Conservation (phyloP, 352 stramenopile species). For the Elongisporangium senticosum region DNA sequence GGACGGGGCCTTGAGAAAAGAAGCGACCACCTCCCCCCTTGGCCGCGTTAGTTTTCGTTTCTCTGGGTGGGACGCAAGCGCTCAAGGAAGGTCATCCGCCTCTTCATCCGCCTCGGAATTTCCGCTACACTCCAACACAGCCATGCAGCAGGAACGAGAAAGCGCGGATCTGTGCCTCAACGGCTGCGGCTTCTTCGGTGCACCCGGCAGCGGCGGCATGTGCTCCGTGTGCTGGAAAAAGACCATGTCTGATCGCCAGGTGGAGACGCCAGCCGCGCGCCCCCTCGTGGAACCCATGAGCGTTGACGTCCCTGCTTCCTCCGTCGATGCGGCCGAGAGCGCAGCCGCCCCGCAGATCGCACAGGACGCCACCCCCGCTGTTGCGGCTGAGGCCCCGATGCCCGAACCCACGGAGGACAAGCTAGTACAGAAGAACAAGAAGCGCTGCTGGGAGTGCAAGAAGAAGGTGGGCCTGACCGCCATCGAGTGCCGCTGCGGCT, state of each 20-base stretch:
- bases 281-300: slow-evolving; percentile 17
- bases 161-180: slow-evolving; percentile 66
- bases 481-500: slow-evolving; percentile 87
- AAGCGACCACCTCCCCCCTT: background rate
- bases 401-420: slow-evolving; percentile 23
- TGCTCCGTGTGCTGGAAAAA: slow-evolving; percentile 86
- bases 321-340: slow-evolving; percentile 5
- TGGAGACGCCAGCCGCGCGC: slow-evolving; percentile 20
- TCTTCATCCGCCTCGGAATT: background rate
- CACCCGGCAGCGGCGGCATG: slow-evolving; percentile 62
- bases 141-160: slow-evolving; percentile 80
- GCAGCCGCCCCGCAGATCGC: background rate
- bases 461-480: slow-evolving; percentile 89
- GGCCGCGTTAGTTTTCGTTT: slow-evolving; percentile 53
- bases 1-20: slow-evolving; percentile 14
- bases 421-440: slow-evolving; percentile 86
- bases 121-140: slow-evolving; percentile 6
- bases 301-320: slow-evolving; percentile 10
- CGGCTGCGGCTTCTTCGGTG: slow-evolving; percentile 77
- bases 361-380: background rate
- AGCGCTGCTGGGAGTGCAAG: slow-evolving; percentile 88
- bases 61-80: slow-evolving; percentile 39
- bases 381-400: slow-evolving; percentile 12
- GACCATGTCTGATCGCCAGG: slow-evolving; percentile 69
- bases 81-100: slow-evolving; percentile 3